Base-by-base conservation (phyloP, 441 rosid genomes). In the Pelargonium cotyledonis region DNA sequence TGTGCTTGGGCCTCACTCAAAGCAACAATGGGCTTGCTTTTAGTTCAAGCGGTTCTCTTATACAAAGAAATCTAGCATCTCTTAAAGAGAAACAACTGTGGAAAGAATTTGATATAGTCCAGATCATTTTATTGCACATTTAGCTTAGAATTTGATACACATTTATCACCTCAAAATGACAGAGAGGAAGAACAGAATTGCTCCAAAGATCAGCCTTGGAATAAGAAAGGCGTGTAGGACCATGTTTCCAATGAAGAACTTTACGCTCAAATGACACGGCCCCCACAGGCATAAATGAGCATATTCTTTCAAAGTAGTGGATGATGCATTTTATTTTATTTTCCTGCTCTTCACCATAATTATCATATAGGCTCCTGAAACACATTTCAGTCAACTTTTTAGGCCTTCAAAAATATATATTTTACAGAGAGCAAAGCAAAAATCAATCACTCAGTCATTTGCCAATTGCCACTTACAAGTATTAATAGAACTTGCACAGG, bases 221-320 rank as follows among this genome's bases (percentile, higher is more conserved):
- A 73, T 84, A 83, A 75, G 85, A 23, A 68, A 73, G 35, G 66
- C 16, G 53, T 41, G 69, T 44, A 70, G 70, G 75, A 78, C 47
- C 72, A 74, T 70, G 65, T 70, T 79, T 85, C 57, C 77, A 60
- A 14, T 86, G 80, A 76, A 88, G 96, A 64, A 90, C 76, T 82
- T 91, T 92, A 69, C 91, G 84, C 85, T 92, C 95, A 83, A 87
- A 92, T 69, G 97, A 92, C 55, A 92, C 84, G 51, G 67, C 76
- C 40, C 93, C 99, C 69, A 29, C 65, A 40, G 98, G 95, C 82
- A 81, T 65, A 40, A 68, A 70, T 29, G 80, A 81, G 77, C 85
- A 83, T 75, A 89, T 83, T 85, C 95, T 86, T 69, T 80, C 86
- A 74, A 95, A 95, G 85, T 92, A 95, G 78, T 88, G 90, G 51